Evolutionary conservation across 129 eudicot genomes (phyloP).

Genomic region (Pseudognaphalium luteoalbum): DNA sequence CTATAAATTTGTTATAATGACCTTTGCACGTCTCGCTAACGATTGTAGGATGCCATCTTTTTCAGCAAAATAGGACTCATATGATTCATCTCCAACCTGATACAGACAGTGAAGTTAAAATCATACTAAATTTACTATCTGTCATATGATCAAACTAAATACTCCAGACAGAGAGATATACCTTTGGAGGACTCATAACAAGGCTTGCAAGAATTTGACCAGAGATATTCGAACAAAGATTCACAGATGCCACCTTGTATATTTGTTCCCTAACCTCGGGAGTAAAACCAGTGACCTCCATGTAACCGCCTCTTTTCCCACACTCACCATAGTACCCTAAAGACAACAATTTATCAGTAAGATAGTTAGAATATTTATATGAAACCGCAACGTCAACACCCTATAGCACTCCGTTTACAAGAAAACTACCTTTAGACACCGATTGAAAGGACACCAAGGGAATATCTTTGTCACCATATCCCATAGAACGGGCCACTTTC

Average conservation of each 20-base stretch:
- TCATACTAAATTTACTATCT: neutral
- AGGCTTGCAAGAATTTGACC: constrained; percentile 99
- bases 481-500: constrained; percentile 89
- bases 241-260: constrained; percentile 93
- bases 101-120: constrained; percentile 1
- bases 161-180: constrained; percentile 5
- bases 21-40: constrained; percentile 93
- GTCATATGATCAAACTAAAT: neutral
- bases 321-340: constrained; percentile 95
- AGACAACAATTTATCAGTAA: neutral
- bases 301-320: constrained; percentile 98
- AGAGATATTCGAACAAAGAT: constrained; percentile 86
- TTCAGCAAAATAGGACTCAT: constrained; percentile 73
- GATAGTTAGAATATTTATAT: neutral
- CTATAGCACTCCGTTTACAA: neutral
- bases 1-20: constrained; percentile 30
- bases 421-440: constrained; percentile 78
- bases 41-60: constrained; percentile 84
- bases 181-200: constrained; percentile 98
- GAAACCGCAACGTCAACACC: neutral
- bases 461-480: constrained; percentile 88
- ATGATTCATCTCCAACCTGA: constrained; percentile 96
- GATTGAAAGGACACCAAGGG: constrained; percentile 94
- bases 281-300: constrained; percentile 97
- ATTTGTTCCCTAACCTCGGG: constrained; percentile 91